Evolutionary conservation across 805 yeast species (phyloP).

Genomic region (Suhomyces faveliae): DNA sequence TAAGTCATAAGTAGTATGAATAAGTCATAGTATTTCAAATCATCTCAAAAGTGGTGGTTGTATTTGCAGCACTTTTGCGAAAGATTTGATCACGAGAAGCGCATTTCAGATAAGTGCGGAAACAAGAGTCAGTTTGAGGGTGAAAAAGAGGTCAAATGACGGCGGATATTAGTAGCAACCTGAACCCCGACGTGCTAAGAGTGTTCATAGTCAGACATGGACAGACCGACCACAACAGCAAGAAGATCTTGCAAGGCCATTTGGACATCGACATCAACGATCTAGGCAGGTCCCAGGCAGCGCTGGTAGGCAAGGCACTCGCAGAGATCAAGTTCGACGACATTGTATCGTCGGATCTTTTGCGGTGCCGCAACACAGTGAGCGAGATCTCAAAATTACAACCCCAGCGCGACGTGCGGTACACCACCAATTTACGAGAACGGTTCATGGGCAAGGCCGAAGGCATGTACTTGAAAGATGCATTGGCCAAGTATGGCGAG

Average conservation of each 20-base stretch:
- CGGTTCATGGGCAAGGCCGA: conserved; percentile 74
- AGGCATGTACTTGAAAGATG: conserved; percentile 70
- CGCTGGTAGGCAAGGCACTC: conserved; percentile 47
- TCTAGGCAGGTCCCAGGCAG: conserved; percentile 62
- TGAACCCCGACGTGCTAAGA: conserved; percentile 39
- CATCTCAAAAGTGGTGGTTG: too few species aligned
- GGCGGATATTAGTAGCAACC: conserved; percentile 22
- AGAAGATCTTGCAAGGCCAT: conserved; percentile 79
- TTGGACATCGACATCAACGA: conserved; percentile 61
- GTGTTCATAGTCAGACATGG: conserved; percentile 78
- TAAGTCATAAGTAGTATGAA: background rate
- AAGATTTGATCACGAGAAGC: too few species aligned
- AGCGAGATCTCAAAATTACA: conserved; percentile 37
- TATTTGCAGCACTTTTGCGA: too few species aligned
- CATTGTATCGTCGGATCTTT: conserved; percentile 51
- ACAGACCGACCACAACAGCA: conserved; percentile 70
- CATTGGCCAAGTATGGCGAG: conserved; percentile 57
- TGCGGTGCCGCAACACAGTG: conserved; percentile 62
- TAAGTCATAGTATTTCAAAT: background rate
- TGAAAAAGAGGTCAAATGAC: conserved; percentile 15
- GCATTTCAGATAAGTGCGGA: background rate
- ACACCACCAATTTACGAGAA: conserved; percentile 58
- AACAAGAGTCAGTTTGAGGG: too few species aligned
- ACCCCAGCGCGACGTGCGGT: conserved; percentile 17
- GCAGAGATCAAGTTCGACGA: conserved; percentile 42